Evolutionary conservation across 1,139 yeast species (phyloP).

Genomic region (Saccharomyces hybrid): DNA sequence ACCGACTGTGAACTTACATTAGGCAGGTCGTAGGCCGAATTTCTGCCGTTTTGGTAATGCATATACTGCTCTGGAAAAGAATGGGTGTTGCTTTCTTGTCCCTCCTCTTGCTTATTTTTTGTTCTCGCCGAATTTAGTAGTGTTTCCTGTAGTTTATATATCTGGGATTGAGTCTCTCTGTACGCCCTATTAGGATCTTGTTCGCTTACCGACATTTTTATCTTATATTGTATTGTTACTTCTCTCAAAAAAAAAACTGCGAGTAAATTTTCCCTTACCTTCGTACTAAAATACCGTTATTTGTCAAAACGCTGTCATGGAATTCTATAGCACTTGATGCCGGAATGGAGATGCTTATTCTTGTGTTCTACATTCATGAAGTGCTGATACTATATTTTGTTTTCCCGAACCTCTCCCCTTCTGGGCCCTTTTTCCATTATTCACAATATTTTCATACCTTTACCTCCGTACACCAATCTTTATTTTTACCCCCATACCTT

Average conservation of each 20-base stretch:
- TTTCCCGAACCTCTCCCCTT: not conserved
- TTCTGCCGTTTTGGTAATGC: not conserved
- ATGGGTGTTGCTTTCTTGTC: not conserved
- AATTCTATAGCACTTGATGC: not conserved
- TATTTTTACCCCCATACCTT: not conserved
- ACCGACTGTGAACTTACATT: conserved; percentile 12
- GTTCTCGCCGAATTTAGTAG: conserved; percentile 24
- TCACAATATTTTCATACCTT: not conserved
- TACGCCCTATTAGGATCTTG: conserved; percentile 19
- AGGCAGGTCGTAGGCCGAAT: conserved; percentile 6
- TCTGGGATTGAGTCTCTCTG: conserved; percentile 28
- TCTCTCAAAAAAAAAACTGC: not conserved
- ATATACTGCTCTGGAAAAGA: not conserved
- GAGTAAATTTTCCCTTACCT: not conserved
- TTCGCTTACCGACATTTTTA: conserved; percentile 1
- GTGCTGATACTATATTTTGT: not conserved
- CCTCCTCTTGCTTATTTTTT: conserved; percentile 1
- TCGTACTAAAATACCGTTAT: not conserved
- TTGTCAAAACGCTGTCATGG: not conserved
- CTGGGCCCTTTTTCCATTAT: not conserved
- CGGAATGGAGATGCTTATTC: not conserved
- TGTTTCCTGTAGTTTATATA: conserved; percentile 29
- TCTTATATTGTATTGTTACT: not conserved
- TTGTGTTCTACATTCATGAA: not conserved
- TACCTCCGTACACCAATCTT: not conserved